Evolutionary conservation across 768 basidiomycete genomes (phyloP), one percentile per base, ranked within the genome.

Genomic region (Tricholoma sp.): DNA sequence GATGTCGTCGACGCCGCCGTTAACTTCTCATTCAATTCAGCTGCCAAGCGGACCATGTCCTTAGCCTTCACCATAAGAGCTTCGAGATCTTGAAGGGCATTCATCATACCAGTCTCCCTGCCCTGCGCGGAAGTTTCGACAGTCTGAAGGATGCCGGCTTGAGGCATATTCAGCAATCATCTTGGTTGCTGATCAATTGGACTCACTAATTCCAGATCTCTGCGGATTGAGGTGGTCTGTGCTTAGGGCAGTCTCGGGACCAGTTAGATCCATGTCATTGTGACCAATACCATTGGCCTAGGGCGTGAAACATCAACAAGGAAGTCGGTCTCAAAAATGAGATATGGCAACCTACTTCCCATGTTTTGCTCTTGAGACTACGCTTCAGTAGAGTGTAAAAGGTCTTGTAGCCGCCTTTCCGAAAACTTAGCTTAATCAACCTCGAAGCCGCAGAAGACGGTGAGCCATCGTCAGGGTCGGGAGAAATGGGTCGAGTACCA

Each of bases 41-140:
- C 87, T 2, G 96, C 94, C 21, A 98, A 79, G 29, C 82, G 82
- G 56, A 95, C 94, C 86, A 98, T 96, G 63, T 95, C 93, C 61
- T 84, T 88, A 1, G 94, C 94, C 67, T 95, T 91, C 50, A 87
- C 77, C 89, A 91, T 94, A 47, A 98, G 73, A 0, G 88, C 88
- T 67, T 98, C 93, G 32, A 98, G 80, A 66, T 98, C 97, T 61
- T 84, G 78, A 31, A 98, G 77, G 0, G 94, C 90, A 61, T 86
- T 83, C 22, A 79, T 78, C 74, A 98, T 82, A 60, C 85, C 78
- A 7, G 79, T 80, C 46, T 85, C 80, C 14, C 84, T 77, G 4
- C 78, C 80, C 63, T 86, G 80, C 1, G 84, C 82, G 8, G 84
- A 83, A 12, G 79, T 75, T 68, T 90, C 84, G 41, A 94, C 89